phyloP scores from a whole-genome alignment of 208 protist genomes.

The Trypanosomatidae sp. region DNA sequence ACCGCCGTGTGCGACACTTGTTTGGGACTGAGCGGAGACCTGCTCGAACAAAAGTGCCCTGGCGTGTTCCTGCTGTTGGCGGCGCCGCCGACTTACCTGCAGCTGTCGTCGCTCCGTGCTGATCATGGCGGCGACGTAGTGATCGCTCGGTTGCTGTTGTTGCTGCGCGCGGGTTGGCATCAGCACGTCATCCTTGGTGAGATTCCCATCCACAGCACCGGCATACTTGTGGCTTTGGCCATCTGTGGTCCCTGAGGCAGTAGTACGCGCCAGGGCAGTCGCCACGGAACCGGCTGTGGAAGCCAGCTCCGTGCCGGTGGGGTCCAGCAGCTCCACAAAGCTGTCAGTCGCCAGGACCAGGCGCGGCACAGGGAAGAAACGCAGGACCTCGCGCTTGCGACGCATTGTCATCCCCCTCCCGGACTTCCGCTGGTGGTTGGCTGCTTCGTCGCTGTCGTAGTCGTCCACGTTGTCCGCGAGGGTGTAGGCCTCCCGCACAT shows the following conservation, averaged over 20 bases:
- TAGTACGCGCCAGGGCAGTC: not conserved
- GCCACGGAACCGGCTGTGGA: conserved; percentile 4
- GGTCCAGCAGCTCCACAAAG: conserved; percentile 59
- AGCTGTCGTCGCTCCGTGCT: conserved; percentile 16
- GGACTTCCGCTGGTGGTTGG: not conserved
- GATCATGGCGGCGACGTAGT: conserved; percentile 14
- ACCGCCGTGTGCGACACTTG: not conserved
- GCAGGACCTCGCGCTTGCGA: conserved; percentile 4
- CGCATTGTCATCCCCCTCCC: not conserved
- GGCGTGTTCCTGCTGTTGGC: conserved; percentile 21
- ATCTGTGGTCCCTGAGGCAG: not conserved
- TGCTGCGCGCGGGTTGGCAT: not conserved
- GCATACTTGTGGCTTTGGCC: not conserved
- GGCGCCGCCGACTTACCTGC: conserved; percentile 10
- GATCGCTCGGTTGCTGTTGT: conserved; percentile 6
- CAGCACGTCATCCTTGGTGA: not conserved
- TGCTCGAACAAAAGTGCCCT: conserved; percentile 30
- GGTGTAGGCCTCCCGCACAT: conserved; percentile 1
- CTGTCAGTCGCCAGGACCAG: conserved; percentile 63
- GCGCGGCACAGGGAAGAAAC: conserved; percentile 58
- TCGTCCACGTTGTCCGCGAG: not conserved
- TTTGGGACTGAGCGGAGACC: conserved; percentile 19
- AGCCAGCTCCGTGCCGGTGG: conserved; percentile 30
- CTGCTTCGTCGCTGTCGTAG: not conserved
- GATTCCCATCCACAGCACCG: not conserved